phyloP scores from a whole-genome alignment of 148 eudicot genomes.

The Rhododendron ferrugineum region DNA sequence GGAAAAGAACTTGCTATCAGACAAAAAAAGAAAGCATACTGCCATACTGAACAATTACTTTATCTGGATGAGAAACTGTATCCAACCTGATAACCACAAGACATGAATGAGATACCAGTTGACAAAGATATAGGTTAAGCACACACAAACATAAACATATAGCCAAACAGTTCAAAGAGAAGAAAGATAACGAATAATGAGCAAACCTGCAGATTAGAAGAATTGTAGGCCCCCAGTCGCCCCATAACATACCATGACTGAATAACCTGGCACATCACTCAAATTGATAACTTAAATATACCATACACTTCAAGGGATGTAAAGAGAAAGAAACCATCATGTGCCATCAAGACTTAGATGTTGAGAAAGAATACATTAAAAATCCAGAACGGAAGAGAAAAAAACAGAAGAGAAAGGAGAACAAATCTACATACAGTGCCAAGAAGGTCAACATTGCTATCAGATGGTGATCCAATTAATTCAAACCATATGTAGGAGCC shows the following conservation, averaged over 20 bases:
- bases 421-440: constrained; percentile 70
- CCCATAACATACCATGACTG: constrained; percentile 99
- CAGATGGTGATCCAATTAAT: constrained; percentile 81
- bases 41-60: neutral
- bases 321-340: neutral
- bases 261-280: constrained; percentile 55
- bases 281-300: neutral
- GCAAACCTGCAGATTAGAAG: constrained; percentile 78
- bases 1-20: neutral
- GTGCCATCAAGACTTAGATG: neutral
- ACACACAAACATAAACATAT: neutral
- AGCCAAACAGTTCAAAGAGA: neutral
- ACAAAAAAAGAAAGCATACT: neutral
- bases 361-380: constrained; percentile 1
- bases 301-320: neutral
- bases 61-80: neutral
- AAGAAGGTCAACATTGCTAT: constrained; percentile 85
- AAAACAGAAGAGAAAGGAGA: constrained; percentile 7
- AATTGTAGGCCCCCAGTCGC: constrained; percentile 81
- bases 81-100: neutral
- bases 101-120: neutral
- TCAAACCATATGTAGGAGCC: constrained; percentile 90
- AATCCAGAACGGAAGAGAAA: neutral
- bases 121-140: neutral
- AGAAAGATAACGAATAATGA: neutral